Base-by-base conservation (phyloP, 2,329 filamentous ascomycete species). In the Escovopsis sp. region DNA sequence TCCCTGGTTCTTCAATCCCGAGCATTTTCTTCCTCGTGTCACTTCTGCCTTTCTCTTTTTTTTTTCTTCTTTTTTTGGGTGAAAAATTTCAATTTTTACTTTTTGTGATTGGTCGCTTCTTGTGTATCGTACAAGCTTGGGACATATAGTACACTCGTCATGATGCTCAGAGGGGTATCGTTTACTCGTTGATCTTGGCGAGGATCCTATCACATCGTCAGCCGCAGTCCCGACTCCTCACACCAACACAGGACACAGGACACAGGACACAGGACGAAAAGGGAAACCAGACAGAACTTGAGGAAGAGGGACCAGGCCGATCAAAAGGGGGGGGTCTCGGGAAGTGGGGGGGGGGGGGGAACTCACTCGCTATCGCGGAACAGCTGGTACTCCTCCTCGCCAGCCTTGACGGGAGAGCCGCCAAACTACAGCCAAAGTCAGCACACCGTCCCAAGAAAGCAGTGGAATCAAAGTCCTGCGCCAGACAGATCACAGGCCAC, bases 291-390 rank as follows among this genome's bases (percentile, higher is more conserved):
- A 30, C 8, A 30, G 27, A 11, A 11, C 25, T 27, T 9, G 27
- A 11, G 11, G 27, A 11, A 30, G 3, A 30, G 27, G 7, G 9
- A 30, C 5, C 27, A 30, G 9, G 27, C 20, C 20, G 20, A 20
- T 20, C 20, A 20, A 11, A 30, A 30, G 27, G 11, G 27, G 8
- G 3, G 27, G 27, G 27, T 3, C 11, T 6, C 5, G 25, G 25
- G 25, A 9, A 11, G 27, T n/a, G n/a, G 33, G 27, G 12, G 15
- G 3, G 14, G 3, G 31, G 6, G 12, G 5, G 11, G 5, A 2
- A 82, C 88, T 68, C 80, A 96, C 89, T 98, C 91, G 71, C 87
- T 84, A 68, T 98, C 91, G 58, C 91, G 78, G 82, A 94, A 98
- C 50, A 98, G 79, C 50, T 83, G 79, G 72, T 78, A 96, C 70